Base-by-base conservation (phyloP, 2,329 filamentous ascomycete genomes). In the Aaosphaeria pasadenensis region DNA sequence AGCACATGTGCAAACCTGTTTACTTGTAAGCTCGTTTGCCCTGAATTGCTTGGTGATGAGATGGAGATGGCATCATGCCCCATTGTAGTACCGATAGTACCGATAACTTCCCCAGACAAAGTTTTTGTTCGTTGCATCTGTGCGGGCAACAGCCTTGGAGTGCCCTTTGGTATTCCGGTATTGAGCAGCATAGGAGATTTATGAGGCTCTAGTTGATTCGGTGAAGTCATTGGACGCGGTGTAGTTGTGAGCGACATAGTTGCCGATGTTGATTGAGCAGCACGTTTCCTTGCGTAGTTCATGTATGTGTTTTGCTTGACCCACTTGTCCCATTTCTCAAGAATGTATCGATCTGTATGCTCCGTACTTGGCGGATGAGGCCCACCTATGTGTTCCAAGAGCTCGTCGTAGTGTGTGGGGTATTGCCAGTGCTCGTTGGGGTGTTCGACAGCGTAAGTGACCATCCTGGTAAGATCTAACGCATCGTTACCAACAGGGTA, bases 391-490 rank as follows among this genome's bases (percentile, higher is more conserved):
- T 35, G 24, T 5, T 35, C 28, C 1, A 55, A n/a, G 4, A 57
- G 36, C 11, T 5, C 9, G 7, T 47, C 38, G 32, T 45, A 55
- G n/a, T 55, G 40, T 6, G 39, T n/a, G 2, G 54, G 54, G 30
- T 46, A 57, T 5, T 39, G n/a, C 50, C 50, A 57, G 1, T 38
- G 13, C 43, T 55, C 52, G 11, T 50, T 24, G 7, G 40, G 48
- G 39, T 55, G 50, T 5, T 43, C 7, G 30, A 24, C 0, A 7
- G 43, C 40, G 35, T 55, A 49, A 7, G 38, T 13, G n/a, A 57
- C 42, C 28, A 49, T 52, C 11, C 48, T 45, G 1, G 54, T 57
- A 11, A 55, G 45, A 36, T 55, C 50, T 6, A 57, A 44, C 7
- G 50, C 52, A 32, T 57, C 50, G 5, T 30, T 7, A 4, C 47